These are phyloP conservation scores for Exsudoporus frostii DNA, from an alignment of 768 basidiomycete genomes.

Conservation along the genomic window DNA sequence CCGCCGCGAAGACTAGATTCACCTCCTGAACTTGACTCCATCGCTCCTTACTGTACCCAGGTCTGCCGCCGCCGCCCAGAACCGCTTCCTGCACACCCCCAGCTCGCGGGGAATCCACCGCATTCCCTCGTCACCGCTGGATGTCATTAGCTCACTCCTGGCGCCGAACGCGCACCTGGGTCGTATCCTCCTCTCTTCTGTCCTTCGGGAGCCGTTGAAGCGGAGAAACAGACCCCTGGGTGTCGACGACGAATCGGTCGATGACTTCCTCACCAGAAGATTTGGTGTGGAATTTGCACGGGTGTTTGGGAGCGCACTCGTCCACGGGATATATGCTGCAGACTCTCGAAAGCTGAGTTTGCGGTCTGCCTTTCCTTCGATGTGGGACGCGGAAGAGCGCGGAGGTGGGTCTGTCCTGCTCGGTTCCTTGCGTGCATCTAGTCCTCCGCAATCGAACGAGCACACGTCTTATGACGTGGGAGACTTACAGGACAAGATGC, in stretches of 20 bases:
- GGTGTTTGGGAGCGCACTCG: constrained; percentile 72
- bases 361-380: constrained; percentile 68
- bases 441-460: background rate
- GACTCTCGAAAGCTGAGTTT: constrained; percentile 75
- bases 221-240: constrained; percentile 38
- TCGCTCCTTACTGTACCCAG: constrained; percentile 65
- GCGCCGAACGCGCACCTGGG: constrained; percentile 34
- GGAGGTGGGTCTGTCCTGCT: constrained; percentile 69
- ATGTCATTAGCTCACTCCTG: constrained; percentile 36
- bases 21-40: constrained; percentile 62
- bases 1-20: constrained; percentile 51
- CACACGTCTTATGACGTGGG: constrained; percentile 47
- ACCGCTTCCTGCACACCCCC: constrained; percentile 68
- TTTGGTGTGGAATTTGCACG: constrained; percentile 74
- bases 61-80: constrained; percentile 67
- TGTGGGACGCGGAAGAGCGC: constrained; percentile 68
- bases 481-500: constrained; percentile 44
- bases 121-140: constrained; percentile 42
- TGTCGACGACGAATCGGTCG: constrained; percentile 71
- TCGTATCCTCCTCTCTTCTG: constrained; percentile 48
- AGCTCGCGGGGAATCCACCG: constrained; percentile 48
- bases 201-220: constrained; percentile 59
- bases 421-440: constrained; percentile 44
- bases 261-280: constrained; percentile 69
- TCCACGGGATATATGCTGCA: constrained; percentile 92